A percentile compares a stretch with the other conserved stretches of the same genome.
phyloP scores from a whole-genome alignment of 306 rosid genomes.

The Medicago lupulina region DNA sequence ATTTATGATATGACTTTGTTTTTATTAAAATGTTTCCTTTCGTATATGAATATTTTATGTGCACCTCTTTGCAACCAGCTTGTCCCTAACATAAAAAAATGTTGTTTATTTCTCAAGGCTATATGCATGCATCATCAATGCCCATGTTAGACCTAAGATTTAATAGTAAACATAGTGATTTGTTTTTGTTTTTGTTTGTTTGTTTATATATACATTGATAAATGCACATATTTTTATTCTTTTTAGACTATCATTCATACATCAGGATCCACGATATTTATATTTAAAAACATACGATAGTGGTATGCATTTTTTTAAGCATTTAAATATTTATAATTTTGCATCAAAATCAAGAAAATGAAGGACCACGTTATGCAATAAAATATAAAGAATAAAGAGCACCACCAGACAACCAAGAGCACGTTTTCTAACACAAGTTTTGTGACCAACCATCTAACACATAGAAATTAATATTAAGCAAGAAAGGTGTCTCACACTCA shows the following conservation, averaged over 20 bases:
- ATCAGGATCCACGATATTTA: constrained; percentile 34
- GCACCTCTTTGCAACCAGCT: constrained; percentile 41
- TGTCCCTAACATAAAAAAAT: constrained; percentile 40
- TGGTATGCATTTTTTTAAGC: not conserved
- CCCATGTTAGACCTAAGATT: constrained; percentile 52
- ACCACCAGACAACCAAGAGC: constrained; percentile 50
- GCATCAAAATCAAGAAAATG: constrained; percentile 38
- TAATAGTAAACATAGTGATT: constrained; percentile 4
- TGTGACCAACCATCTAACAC: constrained; percentile 25
- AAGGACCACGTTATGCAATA: constrained; percentile 39
- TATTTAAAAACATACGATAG: constrained; percentile 16
- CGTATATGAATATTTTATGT: constrained; percentile 36
- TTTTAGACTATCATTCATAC: constrained; percentile 34
- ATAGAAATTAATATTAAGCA: too few relatives aligned
- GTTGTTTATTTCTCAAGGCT: constrained; percentile 39
- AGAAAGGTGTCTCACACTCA: not conserved
- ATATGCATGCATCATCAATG: constrained; percentile 52
- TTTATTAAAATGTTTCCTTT: constrained; percentile 32
- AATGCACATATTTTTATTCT: constrained; percentile 26
- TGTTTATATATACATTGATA: not conserved
- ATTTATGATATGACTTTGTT: constrained; percentile 35
- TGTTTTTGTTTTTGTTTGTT: constrained; percentile 14
- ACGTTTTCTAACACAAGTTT: constrained; percentile 39
- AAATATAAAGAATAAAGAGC: constrained; percentile 37
- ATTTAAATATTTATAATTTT: constrained; percentile 39